Percentiles rank a stretch among this genome's conserved stretches.
Conservation (phyloP, 192 early-diverging fungal species). For the Linnemannia hyalina region DNA sequence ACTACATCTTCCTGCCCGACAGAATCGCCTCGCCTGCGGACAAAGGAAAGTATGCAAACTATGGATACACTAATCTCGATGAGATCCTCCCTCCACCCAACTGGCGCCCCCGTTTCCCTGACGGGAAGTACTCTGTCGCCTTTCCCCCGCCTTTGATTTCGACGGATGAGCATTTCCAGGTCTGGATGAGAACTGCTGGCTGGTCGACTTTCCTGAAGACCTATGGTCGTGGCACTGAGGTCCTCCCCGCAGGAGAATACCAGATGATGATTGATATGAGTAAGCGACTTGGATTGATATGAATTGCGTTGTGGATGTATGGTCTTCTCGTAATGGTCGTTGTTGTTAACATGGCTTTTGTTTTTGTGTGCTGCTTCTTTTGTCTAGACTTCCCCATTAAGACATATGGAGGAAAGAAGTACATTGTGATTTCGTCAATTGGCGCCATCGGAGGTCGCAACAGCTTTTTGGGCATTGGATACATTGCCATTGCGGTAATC, state of each 20-base stretch:
- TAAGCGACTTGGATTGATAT: conserved; percentile 52
- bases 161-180: conserved; percentile 85
- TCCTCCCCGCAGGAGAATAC: conserved; percentile 77
- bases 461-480: conserved; percentile 94
- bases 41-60: conserved; percentile 66
- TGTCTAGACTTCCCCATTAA: conserved; percentile 84
- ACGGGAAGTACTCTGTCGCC: conserved; percentile 57
- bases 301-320: neutral
- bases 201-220: conserved; percentile 95
- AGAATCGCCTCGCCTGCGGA: conserved; percentile 93
- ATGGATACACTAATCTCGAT: conserved; percentile 68
- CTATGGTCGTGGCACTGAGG: conserved; percentile 80
- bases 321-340: neutral
- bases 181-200: conserved; percentile 97
- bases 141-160: conserved; percentile 80
- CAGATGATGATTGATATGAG: conserved; percentile 77
- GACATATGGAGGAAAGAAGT: conserved; percentile 94
- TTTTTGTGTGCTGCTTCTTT: neutral
- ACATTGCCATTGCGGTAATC: conserved; percentile 89
- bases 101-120: conserved; percentile 79
- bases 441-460: conserved; percentile 96
- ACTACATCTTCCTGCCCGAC: conserved; percentile 69
- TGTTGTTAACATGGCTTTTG: neutral
- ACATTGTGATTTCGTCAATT: conserved; percentile 90
- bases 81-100: conserved; percentile 83